Conservation (phyloP, 2,329 filamentous ascomycete species). For the Cladosporium austrohemisphaericum region DNA sequence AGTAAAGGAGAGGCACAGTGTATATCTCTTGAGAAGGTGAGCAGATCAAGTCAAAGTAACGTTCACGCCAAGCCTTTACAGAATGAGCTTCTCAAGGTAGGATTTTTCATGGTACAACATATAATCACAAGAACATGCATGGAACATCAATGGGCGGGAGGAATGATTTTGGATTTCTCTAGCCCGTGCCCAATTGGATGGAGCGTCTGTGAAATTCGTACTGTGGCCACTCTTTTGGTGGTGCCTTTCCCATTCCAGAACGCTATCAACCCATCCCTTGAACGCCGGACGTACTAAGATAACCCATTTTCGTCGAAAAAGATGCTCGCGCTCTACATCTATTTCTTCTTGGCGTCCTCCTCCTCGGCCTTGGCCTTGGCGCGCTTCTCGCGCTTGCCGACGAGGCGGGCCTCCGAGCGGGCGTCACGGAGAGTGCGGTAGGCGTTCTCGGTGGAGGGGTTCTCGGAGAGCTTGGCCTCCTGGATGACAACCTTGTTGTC, state of each 20-base stretch:
- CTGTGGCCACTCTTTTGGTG: slow-evolving; percentile 9
- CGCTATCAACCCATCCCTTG: slow-evolving; percentile 16
- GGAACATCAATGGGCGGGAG: slow-evolving; percentile 6
- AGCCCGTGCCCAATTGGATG: slow-evolving; percentile 6
- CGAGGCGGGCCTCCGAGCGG: slow-evolving; percentile 75
- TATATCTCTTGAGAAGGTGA: too few relatives aligned
- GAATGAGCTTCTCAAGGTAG: too few relatives aligned
- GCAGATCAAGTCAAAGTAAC: too few relatives aligned
- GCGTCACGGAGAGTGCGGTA: slow-evolving; percentile 81
- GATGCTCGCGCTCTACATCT: slow-evolving; percentile 35
- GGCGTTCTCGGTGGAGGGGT: slow-evolving; percentile 73
- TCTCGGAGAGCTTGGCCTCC: slow-evolving; percentile 72
- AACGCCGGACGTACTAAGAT: slow-evolving; percentile 14
- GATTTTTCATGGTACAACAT: too few relatives aligned
- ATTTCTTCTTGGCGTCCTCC: slow-evolving; percentile 78
- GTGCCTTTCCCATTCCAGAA: slow-evolving; percentile 16
- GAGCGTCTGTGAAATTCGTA: slow-evolving; percentile 13
- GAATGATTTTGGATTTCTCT: slow-evolving; percentile 12
- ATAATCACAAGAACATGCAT: too few relatives aligned
- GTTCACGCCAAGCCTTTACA: too few relatives aligned
- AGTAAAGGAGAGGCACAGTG: too few relatives aligned
- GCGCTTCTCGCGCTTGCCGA: slow-evolving; percentile 89
- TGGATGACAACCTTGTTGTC: slow-evolving; percentile 67
- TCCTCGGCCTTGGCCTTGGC: slow-evolving; percentile 82
- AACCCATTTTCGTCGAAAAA: slow-evolving; percentile 7